Percentiles rank a stretch among this genome's conserved stretches.
Conservation (phyloP, 83 land plant species). For the Isoetes engelmannii region DNA sequence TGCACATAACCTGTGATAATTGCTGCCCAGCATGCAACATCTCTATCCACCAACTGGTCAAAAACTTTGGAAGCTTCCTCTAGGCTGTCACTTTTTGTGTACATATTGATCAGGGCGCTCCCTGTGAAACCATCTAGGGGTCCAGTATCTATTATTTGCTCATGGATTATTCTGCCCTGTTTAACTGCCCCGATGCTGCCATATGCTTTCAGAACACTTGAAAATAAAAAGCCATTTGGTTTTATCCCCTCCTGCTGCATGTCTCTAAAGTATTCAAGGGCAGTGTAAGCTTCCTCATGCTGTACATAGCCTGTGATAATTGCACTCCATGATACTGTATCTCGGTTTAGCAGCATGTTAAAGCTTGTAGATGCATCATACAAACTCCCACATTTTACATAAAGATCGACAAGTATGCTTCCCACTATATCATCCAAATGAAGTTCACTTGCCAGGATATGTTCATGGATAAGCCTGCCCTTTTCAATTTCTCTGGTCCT, state of each 20-base stretch:
- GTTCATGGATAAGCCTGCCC: conserved; percentile 6
- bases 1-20: conserved; percentile 14
- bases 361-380: not conserved
- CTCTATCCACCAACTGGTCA: conserved; percentile 4
- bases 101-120: not conserved
- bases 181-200: not conserved
- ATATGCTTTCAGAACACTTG: conserved; percentile 10
- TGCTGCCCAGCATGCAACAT: conserved; percentile 22
- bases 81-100: not conserved
- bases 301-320: conserved; percentile 6
- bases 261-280: not conserved
- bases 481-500: not conserved
- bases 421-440: conserved; percentile 1
- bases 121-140: not conserved
- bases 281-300: not conserved
- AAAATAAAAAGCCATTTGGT: conserved; percentile 7
- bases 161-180: conserved; percentile 14
- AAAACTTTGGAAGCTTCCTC: conserved; percentile 3
- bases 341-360: not conserved
- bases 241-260: conserved; percentile 6
- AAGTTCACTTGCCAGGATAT: not conserved
- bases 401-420: not conserved
- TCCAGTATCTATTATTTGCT: not conserved
- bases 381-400: conserved; percentile 1
- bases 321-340: conserved; percentile 10